These are phyloP conservation scores for Puccinellia tenuiflora DNA, from an alignment of 176 grass and related monocot genomes.

Conservation along the genomic window DNA sequence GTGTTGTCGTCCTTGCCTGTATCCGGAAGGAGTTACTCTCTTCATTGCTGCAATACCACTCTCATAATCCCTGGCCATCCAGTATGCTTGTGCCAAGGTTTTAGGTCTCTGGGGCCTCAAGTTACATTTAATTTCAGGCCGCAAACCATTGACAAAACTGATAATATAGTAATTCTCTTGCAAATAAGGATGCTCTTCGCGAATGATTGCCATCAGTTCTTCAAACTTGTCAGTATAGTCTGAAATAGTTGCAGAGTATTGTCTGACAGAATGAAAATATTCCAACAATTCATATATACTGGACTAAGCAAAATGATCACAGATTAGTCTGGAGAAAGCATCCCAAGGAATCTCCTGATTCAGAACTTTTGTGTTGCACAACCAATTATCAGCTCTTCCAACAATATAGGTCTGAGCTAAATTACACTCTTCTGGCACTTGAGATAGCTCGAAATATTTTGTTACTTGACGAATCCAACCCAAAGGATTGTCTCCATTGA, in stretches of 20 bases:
- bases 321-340: not conserved
- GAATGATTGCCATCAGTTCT: not conserved
- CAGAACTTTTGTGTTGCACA: not conserved
- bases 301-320: not conserved
- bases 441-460: too few relatives aligned
- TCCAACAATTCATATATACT: not conserved
- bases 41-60: not conserved
- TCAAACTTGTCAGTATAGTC: not conserved
- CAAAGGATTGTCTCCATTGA: not conserved
- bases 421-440: too few relatives aligned
- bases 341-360: not conserved
- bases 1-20: too few relatives aligned
- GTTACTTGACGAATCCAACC: not conserved
- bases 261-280: not conserved
- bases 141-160: not conserved
- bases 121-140: not conserved
- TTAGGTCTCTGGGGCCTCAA: not conserved
- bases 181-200: not conserved
- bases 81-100: not conserved
- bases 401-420: not conserved
- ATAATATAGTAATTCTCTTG: not conserved
- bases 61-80: not conserved
- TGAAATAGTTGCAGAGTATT: not conserved
- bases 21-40: too few relatives aligned
- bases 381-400: not conserved